Percentiles rank a stretch among this genome's conserved stretches.
These are phyloP conservation scores for Chaetomium sp. DNA, from an alignment of 2,329 filamentous ascomycete species.

Conservation along the genomic window DNA sequence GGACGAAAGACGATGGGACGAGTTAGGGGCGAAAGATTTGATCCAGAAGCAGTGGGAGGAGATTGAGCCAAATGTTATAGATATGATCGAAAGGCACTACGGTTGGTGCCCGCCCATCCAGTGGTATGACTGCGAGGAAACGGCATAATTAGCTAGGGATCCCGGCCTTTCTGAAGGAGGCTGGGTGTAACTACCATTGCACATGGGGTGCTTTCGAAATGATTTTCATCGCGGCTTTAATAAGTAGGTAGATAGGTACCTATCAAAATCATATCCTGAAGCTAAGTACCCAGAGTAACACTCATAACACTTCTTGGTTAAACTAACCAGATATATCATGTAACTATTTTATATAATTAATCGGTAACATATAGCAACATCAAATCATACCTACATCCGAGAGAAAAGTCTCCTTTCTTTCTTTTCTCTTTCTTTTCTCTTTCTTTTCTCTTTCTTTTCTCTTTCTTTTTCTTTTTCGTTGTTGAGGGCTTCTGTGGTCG, in stretches of 20 bases:
- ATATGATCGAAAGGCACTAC: not conserved
- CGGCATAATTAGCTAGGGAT: too few relatives aligned
- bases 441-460: not conserved
- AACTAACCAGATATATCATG: too few relatives aligned
- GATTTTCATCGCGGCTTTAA: too few relatives aligned
- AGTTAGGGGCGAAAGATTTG: not conserved
- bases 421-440: not conserved
- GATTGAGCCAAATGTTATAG: not conserved
- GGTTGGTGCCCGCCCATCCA: not conserved
- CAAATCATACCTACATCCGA: too few relatives aligned
- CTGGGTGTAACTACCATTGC: not conserved
- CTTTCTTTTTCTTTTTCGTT: not conserved
- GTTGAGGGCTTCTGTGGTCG: not conserved
- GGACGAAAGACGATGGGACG: not conserved
- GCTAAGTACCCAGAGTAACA: too few relatives aligned
- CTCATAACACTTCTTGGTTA: too few relatives aligned
- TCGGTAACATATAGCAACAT: not conserved
- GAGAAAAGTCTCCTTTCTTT: not conserved
- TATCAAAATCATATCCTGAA: too few relatives aligned
- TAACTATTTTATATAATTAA: not conserved
- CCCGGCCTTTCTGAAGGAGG: not conserved
- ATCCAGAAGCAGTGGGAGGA: constrained; percentile 1
- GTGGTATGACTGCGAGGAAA: too few relatives aligned
- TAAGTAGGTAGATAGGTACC: too few relatives aligned
- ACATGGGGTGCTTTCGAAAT: too few relatives aligned